Conservation (phyloP, 257 asterid species). For the Jaltomata sinuosa region DNA sequence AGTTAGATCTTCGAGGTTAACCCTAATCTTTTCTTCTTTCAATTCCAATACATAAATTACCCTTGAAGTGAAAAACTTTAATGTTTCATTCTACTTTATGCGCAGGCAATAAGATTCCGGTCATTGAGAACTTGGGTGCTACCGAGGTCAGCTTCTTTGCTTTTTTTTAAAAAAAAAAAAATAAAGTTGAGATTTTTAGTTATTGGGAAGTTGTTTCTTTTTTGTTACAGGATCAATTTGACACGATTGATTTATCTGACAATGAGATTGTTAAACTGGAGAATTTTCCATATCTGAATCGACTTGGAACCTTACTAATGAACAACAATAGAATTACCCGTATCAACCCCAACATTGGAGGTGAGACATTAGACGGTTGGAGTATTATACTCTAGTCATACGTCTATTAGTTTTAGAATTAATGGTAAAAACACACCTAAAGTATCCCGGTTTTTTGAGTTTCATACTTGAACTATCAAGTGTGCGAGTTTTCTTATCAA, state of each 20-base stretch:
- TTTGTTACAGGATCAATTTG: constrained; percentile 77
- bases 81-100: not conserved
- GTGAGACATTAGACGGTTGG: constrained; percentile 18
- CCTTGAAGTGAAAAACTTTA: not conserved
- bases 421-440: no score
- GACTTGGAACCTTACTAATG: constrained; percentile 84
- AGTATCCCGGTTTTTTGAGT: no score
- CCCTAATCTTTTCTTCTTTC: constrained; percentile 7
- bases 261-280: constrained; percentile 99
- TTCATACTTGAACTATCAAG: no score
- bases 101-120: constrained; percentile 83
- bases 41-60: not conserved
- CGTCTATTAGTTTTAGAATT: not conserved
- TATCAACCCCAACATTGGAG: constrained; percentile 88
- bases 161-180: not conserved
- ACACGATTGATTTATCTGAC: constrained; percentile 92
- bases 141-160: constrained; percentile 59
- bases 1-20: constrained; percentile 91
- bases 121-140: constrained; percentile 92
- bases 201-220: not conserved
- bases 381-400: not conserved
- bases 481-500: no score
- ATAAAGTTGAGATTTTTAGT: not conserved
- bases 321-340: constrained; percentile 96
- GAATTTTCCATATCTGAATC: constrained; percentile 65